Percentiles rank a stretch among this genome's conserved stretches.
Evolutionary conservation across 768 basidiomycete species (phyloP).

Genomic region (Tremella fuciformis): DNA sequence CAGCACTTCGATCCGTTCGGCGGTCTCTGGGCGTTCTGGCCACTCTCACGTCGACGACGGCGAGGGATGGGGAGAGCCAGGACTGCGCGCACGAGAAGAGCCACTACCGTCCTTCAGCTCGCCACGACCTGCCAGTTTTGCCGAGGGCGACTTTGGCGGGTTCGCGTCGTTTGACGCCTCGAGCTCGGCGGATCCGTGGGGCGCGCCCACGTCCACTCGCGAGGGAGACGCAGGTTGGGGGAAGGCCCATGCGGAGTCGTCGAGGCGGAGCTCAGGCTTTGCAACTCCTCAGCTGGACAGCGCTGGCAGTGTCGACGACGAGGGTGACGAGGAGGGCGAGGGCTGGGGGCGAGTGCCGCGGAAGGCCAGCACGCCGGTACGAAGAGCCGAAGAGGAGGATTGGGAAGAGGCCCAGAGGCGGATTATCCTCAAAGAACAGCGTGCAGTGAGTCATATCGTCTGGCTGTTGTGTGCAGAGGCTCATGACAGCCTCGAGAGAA

Average conservation of each 20-base stretch:
- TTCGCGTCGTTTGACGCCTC: constrained; percentile 2
- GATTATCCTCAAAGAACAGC: constrained; percentile 31
- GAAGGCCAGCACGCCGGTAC: background rate
- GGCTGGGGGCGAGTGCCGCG: constrained; percentile 24
- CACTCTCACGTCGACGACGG: constrained; percentile 9
- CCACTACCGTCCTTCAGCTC: constrained; percentile 7
- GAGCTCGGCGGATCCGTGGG: no score
- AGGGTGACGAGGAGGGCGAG: constrained; percentile 26
- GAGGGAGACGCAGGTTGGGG: constrained; percentile 15
- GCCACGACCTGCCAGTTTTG: background rate
- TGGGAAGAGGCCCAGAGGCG: constrained; percentile 47
- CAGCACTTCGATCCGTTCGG: background rate
- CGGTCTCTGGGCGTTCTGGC: background rate
- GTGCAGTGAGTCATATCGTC: constrained; percentile 38
- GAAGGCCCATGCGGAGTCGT: background rate
- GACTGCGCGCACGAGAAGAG: background rate
- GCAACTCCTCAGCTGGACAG: background rate
- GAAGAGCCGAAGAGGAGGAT: constrained; percentile 33
- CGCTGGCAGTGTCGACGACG: constrained; percentile 19
- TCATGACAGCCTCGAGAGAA: constrained; percentile 32
- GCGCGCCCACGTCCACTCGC: background rate
- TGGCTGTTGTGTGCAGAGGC: constrained; percentile 1
- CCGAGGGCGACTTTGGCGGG: constrained; percentile 7
- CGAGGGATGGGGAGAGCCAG: no score
- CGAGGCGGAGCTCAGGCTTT: background rate